Evolutionary conservation across 2,329 filamentous ascomycete species (phyloP).

Genomic region (Trichoderma citrinoviride): DNA sequence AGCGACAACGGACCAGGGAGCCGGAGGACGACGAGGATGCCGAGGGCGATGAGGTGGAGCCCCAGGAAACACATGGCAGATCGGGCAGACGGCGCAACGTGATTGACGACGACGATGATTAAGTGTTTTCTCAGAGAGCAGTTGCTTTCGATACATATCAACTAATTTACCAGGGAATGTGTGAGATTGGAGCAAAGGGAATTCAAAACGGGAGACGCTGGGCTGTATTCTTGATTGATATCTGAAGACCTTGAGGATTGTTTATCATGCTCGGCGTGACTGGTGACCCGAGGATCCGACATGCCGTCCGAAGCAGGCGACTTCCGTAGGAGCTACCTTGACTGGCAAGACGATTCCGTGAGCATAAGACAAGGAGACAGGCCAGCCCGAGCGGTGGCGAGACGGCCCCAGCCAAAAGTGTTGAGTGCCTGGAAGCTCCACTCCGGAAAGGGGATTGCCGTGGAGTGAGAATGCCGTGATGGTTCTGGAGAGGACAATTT

Average conservation of each 20-base stretch:
- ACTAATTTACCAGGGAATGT: not conserved
- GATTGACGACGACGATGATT: slow-evolving; percentile 56
- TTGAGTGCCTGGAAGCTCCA: slow-evolving; percentile 15
- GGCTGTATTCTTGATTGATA: not conserved
- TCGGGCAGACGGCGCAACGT: slow-evolving; percentile 52
- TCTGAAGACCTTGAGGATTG: not conserved
- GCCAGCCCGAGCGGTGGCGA: not conserved
- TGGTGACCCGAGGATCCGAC: too few species aligned
- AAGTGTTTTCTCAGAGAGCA: not conserved
- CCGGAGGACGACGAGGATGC: slow-evolving; percentile 53
- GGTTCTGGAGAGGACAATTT: not conserved
- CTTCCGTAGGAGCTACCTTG: not conserved
- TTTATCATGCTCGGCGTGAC: too few species aligned
- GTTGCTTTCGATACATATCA: not conserved
- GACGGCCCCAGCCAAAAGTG: slow-evolving; percentile 9
- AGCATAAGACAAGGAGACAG: not conserved
- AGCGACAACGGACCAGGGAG: slow-evolving; percentile 52
- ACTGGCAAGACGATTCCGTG: not conserved
- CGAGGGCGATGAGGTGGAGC: slow-evolving; percentile 54
- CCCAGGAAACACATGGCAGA: slow-evolving; percentile 42
- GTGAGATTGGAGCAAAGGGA: not conserved
- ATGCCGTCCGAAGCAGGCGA: too few species aligned
- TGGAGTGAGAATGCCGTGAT: not conserved
- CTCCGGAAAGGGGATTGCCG: not conserved
- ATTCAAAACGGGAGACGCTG: not conserved